phyloP scores from a whole-genome alignment of 805 yeast genomes.

The Candida germanica region DNA sequence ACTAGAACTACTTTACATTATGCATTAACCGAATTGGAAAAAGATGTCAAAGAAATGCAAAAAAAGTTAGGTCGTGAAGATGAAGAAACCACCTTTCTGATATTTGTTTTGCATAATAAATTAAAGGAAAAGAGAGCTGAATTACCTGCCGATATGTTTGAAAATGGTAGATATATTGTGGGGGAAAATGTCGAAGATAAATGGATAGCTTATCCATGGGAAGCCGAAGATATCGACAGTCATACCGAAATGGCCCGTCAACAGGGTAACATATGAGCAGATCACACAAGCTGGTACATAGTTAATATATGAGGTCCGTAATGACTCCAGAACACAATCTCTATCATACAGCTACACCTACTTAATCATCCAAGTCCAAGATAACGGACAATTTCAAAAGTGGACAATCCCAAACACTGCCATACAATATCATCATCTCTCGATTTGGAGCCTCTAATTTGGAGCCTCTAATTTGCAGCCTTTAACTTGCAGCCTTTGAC shows the following conservation, averaged over 20 bases:
- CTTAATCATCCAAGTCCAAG: too few relatives aligned
- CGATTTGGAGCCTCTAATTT: too few relatives aligned
- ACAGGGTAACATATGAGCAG: slow-evolving; percentile 52
- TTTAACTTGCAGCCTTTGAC: too few relatives aligned
- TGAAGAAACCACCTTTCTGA: slow-evolving; percentile 64
- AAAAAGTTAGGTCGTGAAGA: slow-evolving; percentile 53
- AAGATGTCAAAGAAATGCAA: slow-evolving; percentile 60
- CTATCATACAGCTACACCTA: not conserved
- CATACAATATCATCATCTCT: too few relatives aligned
- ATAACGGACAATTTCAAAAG: too few relatives aligned
- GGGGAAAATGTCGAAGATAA: slow-evolving; percentile 72
- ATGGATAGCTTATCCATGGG: slow-evolving; percentile 94
- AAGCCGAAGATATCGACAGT: slow-evolving; percentile 72
- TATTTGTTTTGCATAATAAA: slow-evolving; percentile 84
- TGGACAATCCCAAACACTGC: too few relatives aligned
- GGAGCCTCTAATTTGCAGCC: too few relatives aligned
- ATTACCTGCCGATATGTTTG: slow-evolving; percentile 60
- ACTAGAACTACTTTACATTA: slow-evolving; percentile 87
- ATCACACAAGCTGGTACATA: too few relatives aligned
- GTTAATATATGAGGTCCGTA: not conserved
- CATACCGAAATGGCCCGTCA: slow-evolving; percentile 63
- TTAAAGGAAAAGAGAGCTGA: slow-evolving; percentile 77
- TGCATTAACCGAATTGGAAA: slow-evolving; percentile 72
- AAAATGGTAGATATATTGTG: slow-evolving; percentile 63
- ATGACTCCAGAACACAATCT: not conserved